Evolutionary conservation across 2,329 filamentous ascomycete species (phyloP).

Genomic region (Calonectria pteridis): DNA sequence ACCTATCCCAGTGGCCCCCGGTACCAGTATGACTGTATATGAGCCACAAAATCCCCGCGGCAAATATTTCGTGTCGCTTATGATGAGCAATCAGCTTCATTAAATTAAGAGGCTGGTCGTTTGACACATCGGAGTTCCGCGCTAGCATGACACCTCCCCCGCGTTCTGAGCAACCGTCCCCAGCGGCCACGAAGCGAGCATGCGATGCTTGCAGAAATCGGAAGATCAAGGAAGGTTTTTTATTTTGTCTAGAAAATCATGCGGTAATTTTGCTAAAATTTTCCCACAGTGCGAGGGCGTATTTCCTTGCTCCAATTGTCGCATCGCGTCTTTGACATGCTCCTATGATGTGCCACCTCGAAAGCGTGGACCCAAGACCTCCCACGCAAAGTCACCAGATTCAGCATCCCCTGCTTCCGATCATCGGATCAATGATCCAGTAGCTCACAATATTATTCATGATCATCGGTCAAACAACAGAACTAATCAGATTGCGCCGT

Average conservation of each 20-base stretch:
- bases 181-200: background rate
- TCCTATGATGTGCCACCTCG: background rate
- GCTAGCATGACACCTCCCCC: background rate
- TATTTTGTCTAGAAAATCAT: background rate
- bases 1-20: too few species aligned
- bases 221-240: background rate
- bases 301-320: background rate
- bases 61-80: background rate
- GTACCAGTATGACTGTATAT: too few species aligned
- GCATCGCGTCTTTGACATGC: background rate
- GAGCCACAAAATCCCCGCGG: background rate
- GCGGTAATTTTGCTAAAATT: background rate
- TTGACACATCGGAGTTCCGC: background rate
- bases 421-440: background rate
- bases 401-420: background rate
- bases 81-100: background rate
- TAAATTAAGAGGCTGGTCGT: background rate
- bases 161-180: background rate
- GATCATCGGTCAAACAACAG: background rate
- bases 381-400: background rate
- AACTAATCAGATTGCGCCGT: background rate
- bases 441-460: background rate
- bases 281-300: background rate
- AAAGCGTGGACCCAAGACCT: background rate
- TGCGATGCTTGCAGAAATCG: background rate